Conservation (phyloP, 2,329 filamentous ascomycete genomes). For the Coniochaeta ligniaria region DNA sequence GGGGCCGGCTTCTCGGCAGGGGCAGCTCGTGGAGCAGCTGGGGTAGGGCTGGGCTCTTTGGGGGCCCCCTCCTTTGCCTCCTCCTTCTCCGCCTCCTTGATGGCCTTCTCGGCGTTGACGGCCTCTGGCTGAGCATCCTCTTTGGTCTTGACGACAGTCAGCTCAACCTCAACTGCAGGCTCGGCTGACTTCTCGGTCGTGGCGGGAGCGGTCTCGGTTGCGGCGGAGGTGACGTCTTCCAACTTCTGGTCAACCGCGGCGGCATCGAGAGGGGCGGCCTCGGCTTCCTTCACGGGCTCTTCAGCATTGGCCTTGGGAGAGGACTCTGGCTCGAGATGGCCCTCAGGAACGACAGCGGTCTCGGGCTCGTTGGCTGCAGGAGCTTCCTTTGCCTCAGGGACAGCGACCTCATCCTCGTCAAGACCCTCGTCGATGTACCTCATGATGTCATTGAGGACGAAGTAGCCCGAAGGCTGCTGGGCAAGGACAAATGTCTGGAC, state of each 20-base stretch:
- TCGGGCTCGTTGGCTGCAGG: conserved; percentile 8
- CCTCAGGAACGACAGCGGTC: not conserved
- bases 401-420: conserved; percentile 58
- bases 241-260: conserved; percentile 67
- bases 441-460: conserved; percentile 97
- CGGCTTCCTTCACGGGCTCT: conserved; percentile 20
- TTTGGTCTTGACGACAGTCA: conserved; percentile 22
- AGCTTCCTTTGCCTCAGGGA: conserved; percentile 5
- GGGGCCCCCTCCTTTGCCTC: conserved; percentile 59
- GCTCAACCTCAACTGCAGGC: conserved; percentile 24
- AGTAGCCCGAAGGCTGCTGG: conserved; percentile 93
- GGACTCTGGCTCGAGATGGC: not conserved
- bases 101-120: conserved; percentile 40
- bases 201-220: conserved; percentile 29
- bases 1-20: conserved; percentile 29
- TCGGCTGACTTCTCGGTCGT: conserved; percentile 29
- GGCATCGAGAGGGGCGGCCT: conserved; percentile 28
- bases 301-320: conserved; percentile 14
- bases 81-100: conserved; percentile 47
- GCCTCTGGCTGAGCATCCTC: conserved; percentile 27
- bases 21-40: conserved; percentile 39
- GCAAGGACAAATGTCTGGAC: conserved; percentile 97
- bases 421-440: conserved; percentile 81
- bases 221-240: conserved; percentile 47
- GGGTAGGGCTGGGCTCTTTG: conserved; percentile 52